Base-by-base conservation (phyloP, 441 rosid genomes). In the Breynia disticha region DNA sequence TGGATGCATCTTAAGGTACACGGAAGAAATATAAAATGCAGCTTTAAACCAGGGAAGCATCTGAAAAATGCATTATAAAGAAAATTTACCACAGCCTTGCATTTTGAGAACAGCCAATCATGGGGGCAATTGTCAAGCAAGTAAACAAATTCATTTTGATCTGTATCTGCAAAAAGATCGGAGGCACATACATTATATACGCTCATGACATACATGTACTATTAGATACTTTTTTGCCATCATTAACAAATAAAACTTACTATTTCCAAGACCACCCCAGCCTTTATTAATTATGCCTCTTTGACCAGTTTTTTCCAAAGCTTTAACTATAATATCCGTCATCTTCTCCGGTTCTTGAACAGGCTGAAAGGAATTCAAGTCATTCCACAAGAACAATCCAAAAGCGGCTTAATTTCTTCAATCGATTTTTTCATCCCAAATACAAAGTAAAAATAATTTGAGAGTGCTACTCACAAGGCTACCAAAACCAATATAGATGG, bases 191-290 rank as follows among this genome's bases (percentile, higher is more conserved):
- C 11, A 18, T 57, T 39, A 35, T 13, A 45, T 43, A 44, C 44
- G 10, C 13, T 41, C 44, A 41, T 41, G 3, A 41, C 44, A 11
- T 11, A 4, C 44, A 4, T 11, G 13, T 41, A 41, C 9, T 11
- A 41, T 15, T 41, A 15, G 5, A 41, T 41, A 7, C 44, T 41
- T 28, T 3, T 2, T 24, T 24, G 35, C 4, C 8, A 28, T 28
- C 35, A 28, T 28, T 28, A 28, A 2, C 35, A 28, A 28, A 9
- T 18, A 46, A 18, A 20, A 69, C 73, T 56, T 72, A 79, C 81
- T 66, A 37, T 73, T 69, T 50, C 84, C 84, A 52, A 79, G 81
- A 62, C 84, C 84, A 21, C 81, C 79, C 83, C 83, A 79, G 60
- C 83, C 83, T 66, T 68, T 75, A 73, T 69, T 76, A 39, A 79